Base-by-base conservation (phyloP, 192 early-diverging fungal species). In the Umbelopsis vinacea region DNA sequence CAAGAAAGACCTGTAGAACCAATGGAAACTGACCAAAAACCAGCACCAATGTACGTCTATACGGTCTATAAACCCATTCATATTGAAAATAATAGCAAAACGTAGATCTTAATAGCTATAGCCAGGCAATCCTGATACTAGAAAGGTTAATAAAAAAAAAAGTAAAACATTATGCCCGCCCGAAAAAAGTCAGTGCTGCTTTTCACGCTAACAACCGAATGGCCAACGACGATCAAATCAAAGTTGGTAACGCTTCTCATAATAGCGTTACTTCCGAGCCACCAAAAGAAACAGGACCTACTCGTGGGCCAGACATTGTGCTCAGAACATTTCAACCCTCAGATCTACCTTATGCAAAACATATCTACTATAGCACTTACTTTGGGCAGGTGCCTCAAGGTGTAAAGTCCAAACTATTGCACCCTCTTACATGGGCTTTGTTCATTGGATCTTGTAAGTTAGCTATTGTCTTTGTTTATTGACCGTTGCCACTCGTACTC, bases 331-430 rank as follows among this genome's bases (percentile, higher is more conserved):
- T 77, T 66, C 69, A 71, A 38, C 63, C 75, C 4, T 69, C 29
- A 22, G 79, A 81, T 46, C 38, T 54, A 29, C 69, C 69, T 45
- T 53, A 71, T 52, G 79, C 74, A 26, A 53, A 77, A 6, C 57
- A 74, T 46, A 37, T 81, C 10, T 81, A 68, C 43, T 57, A 67
- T 38, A 71, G 66, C 23, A 72, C 73, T 10, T 77, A 75, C 12
- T 77, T 81, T 55, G 37, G 67, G 4, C 70, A 77, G 21, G 75
- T 81, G 0, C 79, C 79, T 0, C 67, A 77, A 26, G 79, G 75
- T 24, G 79, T 81, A 1, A 70, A 53, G 11, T 47, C 46, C 4
- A 76, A 76, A 24, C 35, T 76, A 19, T 52, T 68, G 63, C 60
- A 52, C 17, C 75, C 79, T 12, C 33, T 71, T 3, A 71, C 70